These are phyloP conservation scores for Calonectria honghensis DNA, from an alignment of 2,329 filamentous ascomycete species.

Conservation along the genomic window DNA sequence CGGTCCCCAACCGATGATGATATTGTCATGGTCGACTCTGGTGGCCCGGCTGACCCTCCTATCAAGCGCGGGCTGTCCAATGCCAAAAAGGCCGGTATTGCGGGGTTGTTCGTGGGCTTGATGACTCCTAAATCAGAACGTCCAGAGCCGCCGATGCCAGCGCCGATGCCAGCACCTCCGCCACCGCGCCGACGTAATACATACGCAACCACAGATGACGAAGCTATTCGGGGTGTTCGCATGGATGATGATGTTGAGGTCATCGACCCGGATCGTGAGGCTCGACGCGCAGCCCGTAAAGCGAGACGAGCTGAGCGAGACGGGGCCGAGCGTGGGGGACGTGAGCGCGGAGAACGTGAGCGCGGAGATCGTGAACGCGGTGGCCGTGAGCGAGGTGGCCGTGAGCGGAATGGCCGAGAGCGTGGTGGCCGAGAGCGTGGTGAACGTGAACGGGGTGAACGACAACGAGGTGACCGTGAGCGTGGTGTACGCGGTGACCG, in stretches of 20 bases:
- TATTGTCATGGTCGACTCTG: slow-evolving; percentile 61
- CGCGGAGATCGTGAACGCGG: slow-evolving; percentile 45
- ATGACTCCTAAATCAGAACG: slow-evolving; percentile 68
- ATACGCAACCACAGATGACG: slow-evolving; percentile 71
- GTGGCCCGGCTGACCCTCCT: slow-evolving; percentile 57
- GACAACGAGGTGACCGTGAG: slow-evolving; percentile 62
- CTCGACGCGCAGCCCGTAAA: slow-evolving; percentile 77
- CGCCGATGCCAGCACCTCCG: slow-evolving; percentile 50
- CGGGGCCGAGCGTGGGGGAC: slow-evolving; percentile 59
- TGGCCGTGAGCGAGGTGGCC: slow-evolving; percentile 65
- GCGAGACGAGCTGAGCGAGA: slow-evolving; percentile 73
- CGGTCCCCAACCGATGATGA: slow-evolving; percentile 62
- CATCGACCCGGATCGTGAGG: slow-evolving; percentile 76
- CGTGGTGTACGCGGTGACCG: slow-evolving; percentile 48
- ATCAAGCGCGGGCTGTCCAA: slow-evolving; percentile 60
- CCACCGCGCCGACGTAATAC: slow-evolving; percentile 68
- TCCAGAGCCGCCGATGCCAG: slow-evolving; percentile 55
- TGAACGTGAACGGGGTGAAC: slow-evolving; percentile 66
- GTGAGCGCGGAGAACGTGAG: slow-evolving; percentile 45
- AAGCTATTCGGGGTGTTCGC: slow-evolving; percentile 67
- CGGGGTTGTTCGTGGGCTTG: slow-evolving; percentile 78
- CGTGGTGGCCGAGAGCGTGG: not conserved
- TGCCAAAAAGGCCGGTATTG: slow-evolving; percentile 72
- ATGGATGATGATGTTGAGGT: slow-evolving; percentile 68
- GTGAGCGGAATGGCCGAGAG: slow-evolving; percentile 53